These are phyloP conservation scores for Suillus placidus DNA, from an alignment of 768 basidiomycete species.

Conservation along the genomic window DNA sequence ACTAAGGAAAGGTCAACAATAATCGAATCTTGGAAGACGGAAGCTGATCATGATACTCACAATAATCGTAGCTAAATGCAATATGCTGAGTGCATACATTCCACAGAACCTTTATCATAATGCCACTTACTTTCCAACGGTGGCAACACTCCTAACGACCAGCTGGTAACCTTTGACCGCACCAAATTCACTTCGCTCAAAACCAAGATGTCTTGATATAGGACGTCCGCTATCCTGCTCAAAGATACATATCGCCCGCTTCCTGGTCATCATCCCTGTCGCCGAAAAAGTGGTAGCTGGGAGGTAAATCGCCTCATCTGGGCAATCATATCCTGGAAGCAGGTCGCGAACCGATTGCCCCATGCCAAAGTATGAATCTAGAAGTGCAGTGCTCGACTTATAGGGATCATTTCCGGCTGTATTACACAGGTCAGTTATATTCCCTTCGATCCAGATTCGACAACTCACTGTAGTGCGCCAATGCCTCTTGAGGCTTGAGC, in stretches of 20 bases:
- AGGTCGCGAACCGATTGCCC: conserved; percentile 55
- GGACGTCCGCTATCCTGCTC: conserved; percentile 63
- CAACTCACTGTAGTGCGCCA: conserved; percentile 57
- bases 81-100: conserved; percentile 2
- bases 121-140: conserved; percentile 61
- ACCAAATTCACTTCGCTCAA: conserved; percentile 55
- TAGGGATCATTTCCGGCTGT: conserved; percentile 63
- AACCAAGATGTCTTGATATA: conserved; percentile 59
- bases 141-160: conserved; percentile 56
- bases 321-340: conserved; percentile 69
- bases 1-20: conserved; percentile 24
- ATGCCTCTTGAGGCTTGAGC: conserved; percentile 64
- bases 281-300: conserved; percentile 55
- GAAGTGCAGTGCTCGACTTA: conserved; percentile 62
- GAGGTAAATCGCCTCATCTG: conserved; percentile 59
- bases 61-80: conserved; percentile 51
- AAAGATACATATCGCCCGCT: conserved; percentile 64
- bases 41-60: conserved; percentile 36
- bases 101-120: not conserved
- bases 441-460: not conserved
- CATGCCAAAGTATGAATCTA: conserved; percentile 69
- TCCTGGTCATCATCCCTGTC: conserved; percentile 45
- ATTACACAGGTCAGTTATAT: conserved; percentile 4
- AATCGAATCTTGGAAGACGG: conserved; percentile 2
- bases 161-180: conserved; percentile 63